These are phyloP conservation scores for Alternaria conjuncta DNA, from an alignment of 2,329 filamentous ascomycete genomes.

Conservation along the genomic window DNA sequence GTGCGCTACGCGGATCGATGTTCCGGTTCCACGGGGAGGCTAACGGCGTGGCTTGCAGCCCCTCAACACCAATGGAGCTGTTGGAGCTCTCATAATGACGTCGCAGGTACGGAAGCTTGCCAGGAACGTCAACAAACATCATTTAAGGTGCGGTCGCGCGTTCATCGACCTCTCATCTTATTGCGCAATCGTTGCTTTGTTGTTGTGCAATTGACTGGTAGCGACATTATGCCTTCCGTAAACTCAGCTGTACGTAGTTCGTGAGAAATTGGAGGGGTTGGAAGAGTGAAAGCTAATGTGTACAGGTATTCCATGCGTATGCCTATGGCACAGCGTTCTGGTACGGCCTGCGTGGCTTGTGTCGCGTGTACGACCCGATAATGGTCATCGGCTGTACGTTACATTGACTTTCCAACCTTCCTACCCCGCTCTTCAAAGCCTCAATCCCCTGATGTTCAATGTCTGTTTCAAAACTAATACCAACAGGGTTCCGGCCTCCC, in stretches of 20 bases:
- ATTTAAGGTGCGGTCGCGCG: not conserved
- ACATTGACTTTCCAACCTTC: not conserved
- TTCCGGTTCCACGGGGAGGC: not conserved
- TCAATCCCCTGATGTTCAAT: not conserved
- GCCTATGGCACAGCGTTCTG: slow-evolving; percentile 36
- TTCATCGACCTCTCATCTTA: not conserved
- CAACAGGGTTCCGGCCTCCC: slow-evolving; percentile 31
- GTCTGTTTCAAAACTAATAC: slow-evolving; percentile 1
- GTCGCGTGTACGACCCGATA: slow-evolving; percentile 32
- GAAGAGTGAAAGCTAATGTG: not conserved
- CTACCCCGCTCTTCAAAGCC: not conserved
- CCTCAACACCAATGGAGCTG: slow-evolving; percentile 20
- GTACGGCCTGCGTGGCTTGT: slow-evolving; percentile 32
- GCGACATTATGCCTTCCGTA: slow-evolving; percentile 6
- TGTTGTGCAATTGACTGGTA: not conserved
- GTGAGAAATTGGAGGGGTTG: too few relatives aligned
- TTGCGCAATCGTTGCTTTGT: not conserved
- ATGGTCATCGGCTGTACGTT: slow-evolving; percentile 33
- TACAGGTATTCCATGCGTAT: slow-evolving; percentile 32
- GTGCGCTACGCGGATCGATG: slow-evolving; percentile 1
- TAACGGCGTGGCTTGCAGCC: slow-evolving; percentile 5
- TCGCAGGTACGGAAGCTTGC: slow-evolving; percentile 1
- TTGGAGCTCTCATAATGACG: slow-evolving; percentile 27
- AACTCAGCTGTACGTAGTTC: slow-evolving; percentile 1
- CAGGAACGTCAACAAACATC: not conserved